Evolutionary conservation across 805 yeast species (phyloP).

Genomic region (Pichia exigua): DNA sequence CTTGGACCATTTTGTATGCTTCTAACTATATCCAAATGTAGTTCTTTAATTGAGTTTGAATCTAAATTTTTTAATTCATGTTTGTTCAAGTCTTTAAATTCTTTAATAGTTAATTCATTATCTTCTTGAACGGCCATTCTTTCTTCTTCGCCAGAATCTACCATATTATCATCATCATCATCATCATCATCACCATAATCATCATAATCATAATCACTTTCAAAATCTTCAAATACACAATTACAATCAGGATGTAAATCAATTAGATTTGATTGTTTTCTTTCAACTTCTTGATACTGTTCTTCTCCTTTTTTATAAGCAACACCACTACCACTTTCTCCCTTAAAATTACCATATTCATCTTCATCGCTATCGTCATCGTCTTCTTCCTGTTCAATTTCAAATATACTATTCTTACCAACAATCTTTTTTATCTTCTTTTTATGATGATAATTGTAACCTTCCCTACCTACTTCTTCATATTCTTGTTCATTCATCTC

Average conservation of each 20-base stretch:
- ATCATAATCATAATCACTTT: constrained; percentile 13
- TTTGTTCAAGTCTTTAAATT: not conserved
- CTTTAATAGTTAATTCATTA: constrained; percentile 3
- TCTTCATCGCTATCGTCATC: constrained; percentile 13
- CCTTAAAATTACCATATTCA: constrained; percentile 3
- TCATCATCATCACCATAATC: constrained; percentile 16
- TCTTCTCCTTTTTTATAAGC: constrained; percentile 3
- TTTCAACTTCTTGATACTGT: not conserved
- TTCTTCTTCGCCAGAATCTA: not conserved
- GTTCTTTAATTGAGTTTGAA: not conserved
- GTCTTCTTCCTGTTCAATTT: constrained; percentile 14
- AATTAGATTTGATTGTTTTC: constrained; percentile 7
- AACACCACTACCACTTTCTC: too few species aligned
- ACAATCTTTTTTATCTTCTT: constrained; percentile 7
- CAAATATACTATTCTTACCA: constrained; percentile 13
- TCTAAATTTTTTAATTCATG: constrained; percentile 1
- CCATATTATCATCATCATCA: constrained; percentile 10
- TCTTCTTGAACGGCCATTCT: constrained; percentile 7
- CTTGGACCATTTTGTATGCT: constrained; percentile 15
- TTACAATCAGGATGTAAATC: constrained; percentile 32
- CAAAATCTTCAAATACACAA: constrained; percentile 23
- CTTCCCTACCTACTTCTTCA: constrained; percentile 3
- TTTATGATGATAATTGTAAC: not conserved
- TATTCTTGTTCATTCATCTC: constrained; percentile 17
- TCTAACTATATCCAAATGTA: constrained; percentile 4